Base-by-base conservation (phyloP, 345 rosid genomes). In the Dipteronia dyeriana region DNA sequence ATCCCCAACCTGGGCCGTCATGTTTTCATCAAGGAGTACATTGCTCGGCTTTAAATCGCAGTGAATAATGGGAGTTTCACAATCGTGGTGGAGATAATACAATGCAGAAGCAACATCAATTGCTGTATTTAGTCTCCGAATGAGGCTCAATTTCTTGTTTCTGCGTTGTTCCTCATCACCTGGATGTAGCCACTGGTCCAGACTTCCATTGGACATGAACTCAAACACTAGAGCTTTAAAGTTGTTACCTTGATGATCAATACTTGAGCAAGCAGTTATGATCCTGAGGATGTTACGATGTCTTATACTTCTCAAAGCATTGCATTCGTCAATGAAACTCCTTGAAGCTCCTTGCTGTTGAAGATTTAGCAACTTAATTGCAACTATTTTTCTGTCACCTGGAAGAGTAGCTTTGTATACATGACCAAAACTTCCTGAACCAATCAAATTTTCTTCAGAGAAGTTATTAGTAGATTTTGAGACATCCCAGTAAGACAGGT, bases 1-100 rank as follows among this genome's bases (percentile, higher is more conserved):
- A 41, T 80, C 83, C 31, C 82, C 79, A 20, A 79, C 74, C 59
- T 74, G 81, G 16, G 73, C 85, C 17, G 62, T 65, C 76, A 79
- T 66, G 11, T 83, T 76, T 1, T 23, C 22, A 13, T 77, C 79
- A n/a, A 74, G 77, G 19, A 82, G 80, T 57, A 78, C 26, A 39
- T 83, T 83, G 74, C 86, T 77, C 0, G 83, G 86, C 77, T 80
- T 83, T 57, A 78, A 71, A 59, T 83, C 76, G n/a, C 81, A 79
- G 51, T 79, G 83, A n/a, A 77, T 73, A 2, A 77, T 20, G 3
- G 81, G 76, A 0, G 22, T 29, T 10, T 79, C 20, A 12, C 81
- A 67, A 3, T 69, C 34, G 5, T 65, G 67, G 25, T 79, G 86
- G 19, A 26, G 26, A 26, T 26, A 26, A 26, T 26, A 26, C 26